These are phyloP conservation scores for Globisporangium megalacanthum DNA, from an alignment of 352 stramenopile genomes.

Conservation along the genomic window DNA sequence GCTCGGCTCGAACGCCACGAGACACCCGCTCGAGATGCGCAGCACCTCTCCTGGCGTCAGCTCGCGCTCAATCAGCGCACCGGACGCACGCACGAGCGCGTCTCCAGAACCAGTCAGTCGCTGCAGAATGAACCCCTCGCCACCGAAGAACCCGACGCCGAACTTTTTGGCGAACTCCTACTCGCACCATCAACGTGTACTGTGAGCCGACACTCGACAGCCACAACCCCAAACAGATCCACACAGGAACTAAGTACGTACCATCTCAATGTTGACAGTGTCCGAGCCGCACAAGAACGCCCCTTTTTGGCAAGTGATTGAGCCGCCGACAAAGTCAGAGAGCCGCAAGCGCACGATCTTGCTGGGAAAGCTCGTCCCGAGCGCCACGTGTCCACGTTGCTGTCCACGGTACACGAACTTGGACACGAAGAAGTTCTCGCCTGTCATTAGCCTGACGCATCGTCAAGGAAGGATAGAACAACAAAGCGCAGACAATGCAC, in stretches of 20 bases:
- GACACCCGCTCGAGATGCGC: conserved; percentile 87
- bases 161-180: conserved; percentile 90
- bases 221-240: too few species aligned
- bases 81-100: conserved; percentile 89
- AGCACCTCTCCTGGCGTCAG: conserved; percentile 86
- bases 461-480: background rate
- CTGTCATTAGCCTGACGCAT: conserved; percentile 54
- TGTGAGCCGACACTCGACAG: background rate
- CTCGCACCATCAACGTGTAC: background rate
- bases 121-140: conserved; percentile 94
- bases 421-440: conserved; percentile 78
- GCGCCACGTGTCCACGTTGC: conserved; percentile 71
- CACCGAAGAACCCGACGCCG: conserved; percentile 91
- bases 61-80: conserved; percentile 84
- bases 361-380: conserved; percentile 87
- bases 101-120: conserved; percentile 87
- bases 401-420: conserved; percentile 61
- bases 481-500: background rate
- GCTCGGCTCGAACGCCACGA: conserved; percentile 88
- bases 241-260: conserved; percentile 8
- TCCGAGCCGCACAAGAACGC: conserved; percentile 90
- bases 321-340: conserved; percentile 78
- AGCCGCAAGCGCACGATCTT: conserved; percentile 90
- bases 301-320: conserved; percentile 91
- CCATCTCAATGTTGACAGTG: conserved; percentile 90